phyloP scores from a whole-genome alignment of 495 filamentous ascomycete genomes.

The Daldinia vernicosa region DNA sequence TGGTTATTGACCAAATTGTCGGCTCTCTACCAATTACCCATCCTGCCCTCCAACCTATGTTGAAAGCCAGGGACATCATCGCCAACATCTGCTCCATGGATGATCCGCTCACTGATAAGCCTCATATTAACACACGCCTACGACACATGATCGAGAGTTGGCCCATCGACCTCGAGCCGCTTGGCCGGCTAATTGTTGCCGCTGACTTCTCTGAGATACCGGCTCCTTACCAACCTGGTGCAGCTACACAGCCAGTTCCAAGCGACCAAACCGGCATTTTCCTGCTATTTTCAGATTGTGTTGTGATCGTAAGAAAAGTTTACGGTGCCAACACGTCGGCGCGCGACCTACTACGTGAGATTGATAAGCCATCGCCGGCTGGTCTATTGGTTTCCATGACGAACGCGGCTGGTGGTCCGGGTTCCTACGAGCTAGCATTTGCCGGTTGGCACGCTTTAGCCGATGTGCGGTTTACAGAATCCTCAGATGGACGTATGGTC shows the following conservation, averaged over 20 bases:
- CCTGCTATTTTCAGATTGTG: constrained; percentile 82
- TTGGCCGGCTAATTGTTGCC: constrained; percentile 83
- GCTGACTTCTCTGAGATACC: constrained; percentile 81
- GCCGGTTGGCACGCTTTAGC: constrained; percentile 74
- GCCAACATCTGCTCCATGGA: constrained; percentile 95
- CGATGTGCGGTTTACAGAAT: constrained; percentile 78
- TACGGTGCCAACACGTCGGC: constrained; percentile 70
- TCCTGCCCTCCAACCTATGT: constrained; percentile 77
- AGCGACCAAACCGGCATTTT: constrained; percentile 70
- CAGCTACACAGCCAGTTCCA: constrained; percentile 44
- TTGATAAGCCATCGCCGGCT: constrained; percentile 75
- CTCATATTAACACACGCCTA: constrained; percentile 74
- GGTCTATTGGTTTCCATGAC: constrained; percentile 65
- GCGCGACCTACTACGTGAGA: constrained; percentile 79
- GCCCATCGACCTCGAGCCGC: constrained; percentile 75
- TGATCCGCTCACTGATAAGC: constrained; percentile 69
- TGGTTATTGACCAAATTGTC: constrained; percentile 95
- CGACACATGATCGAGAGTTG: constrained; percentile 80
- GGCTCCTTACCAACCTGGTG: constrained; percentile 68
- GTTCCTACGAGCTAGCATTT: constrained; percentile 74
- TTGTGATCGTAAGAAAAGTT: constrained; percentile 78
- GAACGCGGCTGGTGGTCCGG: constrained; percentile 60
- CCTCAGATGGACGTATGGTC: constrained; percentile 72
- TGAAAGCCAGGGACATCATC: constrained; percentile 88
- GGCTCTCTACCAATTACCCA: constrained; percentile 83